Evolutionary conservation across 1,139 yeast species (phyloP).

Genomic region (Debaryomyces sp.): DNA sequence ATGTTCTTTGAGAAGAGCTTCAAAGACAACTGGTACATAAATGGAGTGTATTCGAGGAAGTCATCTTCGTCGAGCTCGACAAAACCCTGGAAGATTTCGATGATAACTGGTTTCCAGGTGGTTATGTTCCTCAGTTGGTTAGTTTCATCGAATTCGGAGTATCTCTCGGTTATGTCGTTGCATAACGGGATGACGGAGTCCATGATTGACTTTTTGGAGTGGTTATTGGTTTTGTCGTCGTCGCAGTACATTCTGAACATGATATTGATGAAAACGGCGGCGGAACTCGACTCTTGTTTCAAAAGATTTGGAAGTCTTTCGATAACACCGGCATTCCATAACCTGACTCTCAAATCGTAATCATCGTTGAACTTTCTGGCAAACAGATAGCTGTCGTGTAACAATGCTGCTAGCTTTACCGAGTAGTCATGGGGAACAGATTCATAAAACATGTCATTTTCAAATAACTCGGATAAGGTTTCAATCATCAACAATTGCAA

Average conservation of each 20-base stretch:
- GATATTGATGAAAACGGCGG: constrained; percentile 82
- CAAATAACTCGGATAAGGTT: constrained; percentile 76
- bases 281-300: constrained; percentile 88
- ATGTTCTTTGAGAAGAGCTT: constrained; percentile 69
- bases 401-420: constrained; percentile 57
- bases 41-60: constrained; percentile 63
- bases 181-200: constrained; percentile 70
- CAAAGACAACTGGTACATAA: constrained; percentile 68
- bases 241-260: constrained; percentile 82
- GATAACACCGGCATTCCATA: constrained; percentile 92
- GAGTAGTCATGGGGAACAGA: constrained; percentile 68
- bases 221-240: constrained; percentile 47
- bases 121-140: constrained; percentile 78
- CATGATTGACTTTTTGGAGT: constrained; percentile 46
- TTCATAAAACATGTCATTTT: constrained; percentile 68
- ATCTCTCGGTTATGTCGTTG: constrained; percentile 67
- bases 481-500: constrained; percentile 88
- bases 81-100: constrained; percentile 82
- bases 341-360: constrained; percentile 77
- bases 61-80: constrained; percentile 76
- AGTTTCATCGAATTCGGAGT: constrained; percentile 69
- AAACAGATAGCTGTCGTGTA: constrained; percentile 74
- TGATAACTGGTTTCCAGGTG: constrained; percentile 91
- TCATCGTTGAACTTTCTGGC: constrained; percentile 88
- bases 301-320: constrained; percentile 89